Evolutionary conservation across 768 basidiomycete species (phyloP).

Genomic region (Pisolithus orientalis): DNA sequence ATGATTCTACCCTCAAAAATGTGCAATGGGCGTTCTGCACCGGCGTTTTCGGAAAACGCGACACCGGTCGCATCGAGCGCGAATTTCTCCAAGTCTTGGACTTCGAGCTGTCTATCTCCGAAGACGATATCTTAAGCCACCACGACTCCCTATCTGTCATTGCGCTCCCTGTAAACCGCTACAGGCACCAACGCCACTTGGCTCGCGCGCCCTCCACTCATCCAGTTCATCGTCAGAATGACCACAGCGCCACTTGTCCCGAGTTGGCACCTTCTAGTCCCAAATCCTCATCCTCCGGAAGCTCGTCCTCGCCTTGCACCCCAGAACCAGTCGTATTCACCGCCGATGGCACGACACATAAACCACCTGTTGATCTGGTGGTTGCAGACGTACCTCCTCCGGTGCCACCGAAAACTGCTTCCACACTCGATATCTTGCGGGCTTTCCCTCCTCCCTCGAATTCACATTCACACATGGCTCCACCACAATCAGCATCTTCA

Average conservation of each 20-base stretch:
- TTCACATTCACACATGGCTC: constrained; percentile 11
- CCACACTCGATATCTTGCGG: constrained; percentile 39
- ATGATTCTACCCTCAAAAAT: constrained; percentile 89
- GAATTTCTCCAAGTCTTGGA: constrained; percentile 78
- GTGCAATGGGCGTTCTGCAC: constrained; percentile 87
- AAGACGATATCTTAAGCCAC: constrained; percentile 53
- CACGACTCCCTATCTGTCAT: constrained; percentile 30
- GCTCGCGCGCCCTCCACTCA: constrained; percentile 11
- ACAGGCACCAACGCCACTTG: constrained; percentile 21
- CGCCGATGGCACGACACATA: constrained; percentile 12
- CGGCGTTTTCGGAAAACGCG: constrained; percentile 74
- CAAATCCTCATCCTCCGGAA: constrained; percentile 31
- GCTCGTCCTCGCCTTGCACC: constrained; percentile 28
- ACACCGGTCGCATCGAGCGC: constrained; percentile 75
- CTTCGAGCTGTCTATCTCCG: constrained; percentile 62
- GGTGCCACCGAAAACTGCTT: constrained; percentile 16
- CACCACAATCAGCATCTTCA: constrained; percentile 5
- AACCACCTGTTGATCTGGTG: constrained; percentile 19
- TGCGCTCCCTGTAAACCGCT: constrained; percentile 18
- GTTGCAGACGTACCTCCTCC: constrained; percentile 25
- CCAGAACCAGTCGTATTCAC: constrained; percentile 20
- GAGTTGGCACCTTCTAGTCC: constrained; percentile 39
- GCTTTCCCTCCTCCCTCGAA: constrained; percentile 43
- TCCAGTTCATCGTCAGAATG: constrained; percentile 9
- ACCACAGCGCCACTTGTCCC: constrained; percentile 28